These are phyloP conservation scores for Cryptomeria japonica DNA, from an alignment of 75 land plant species.

Conservation along the genomic window DNA sequence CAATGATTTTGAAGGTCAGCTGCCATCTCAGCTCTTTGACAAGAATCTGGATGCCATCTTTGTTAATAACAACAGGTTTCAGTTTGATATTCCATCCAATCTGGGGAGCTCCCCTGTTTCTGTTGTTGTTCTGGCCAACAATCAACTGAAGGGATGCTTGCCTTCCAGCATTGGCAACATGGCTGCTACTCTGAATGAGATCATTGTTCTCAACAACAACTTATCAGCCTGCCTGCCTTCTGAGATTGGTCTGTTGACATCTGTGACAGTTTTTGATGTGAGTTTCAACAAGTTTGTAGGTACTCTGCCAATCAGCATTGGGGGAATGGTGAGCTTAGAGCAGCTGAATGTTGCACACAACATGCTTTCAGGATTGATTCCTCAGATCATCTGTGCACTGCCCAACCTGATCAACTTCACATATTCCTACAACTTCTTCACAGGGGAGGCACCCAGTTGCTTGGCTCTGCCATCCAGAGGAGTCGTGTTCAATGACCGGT, in stretches of 20 bases:
- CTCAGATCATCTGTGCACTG: slow-evolving; percentile 32
- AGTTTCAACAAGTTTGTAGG: slow-evolving; percentile 60
- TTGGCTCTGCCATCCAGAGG: neutral
- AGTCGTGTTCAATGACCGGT: slow-evolving; percentile 21
- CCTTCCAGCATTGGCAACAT: slow-evolving; percentile 44
- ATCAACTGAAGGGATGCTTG: slow-evolving; percentile 28
- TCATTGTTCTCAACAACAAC: slow-evolving; percentile 42
- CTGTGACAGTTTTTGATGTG: slow-evolving; percentile 57
- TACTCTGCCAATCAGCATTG: slow-evolving; percentile 37
- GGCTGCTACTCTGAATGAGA: slow-evolving; percentile 44
- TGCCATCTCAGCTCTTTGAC: slow-evolving; percentile 43
- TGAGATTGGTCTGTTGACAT: slow-evolving; percentile 33
- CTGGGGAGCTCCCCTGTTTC: slow-evolving; percentile 38
- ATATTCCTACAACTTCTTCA: slow-evolving; percentile 45
- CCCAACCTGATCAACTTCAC: slow-evolving; percentile 39
- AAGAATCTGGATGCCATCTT: slow-evolving; percentile 50
- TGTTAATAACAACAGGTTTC: slow-evolving; percentile 41
- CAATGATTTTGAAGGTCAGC: slow-evolving; percentile 50
- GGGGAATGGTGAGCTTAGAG: slow-evolving; percentile 40
- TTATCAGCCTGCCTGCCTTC: slow-evolving; percentile 36
- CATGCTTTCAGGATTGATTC: slow-evolving; percentile 35
- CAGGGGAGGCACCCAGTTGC: slow-evolving; percentile 29
- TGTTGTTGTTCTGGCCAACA: slow-evolving; percentile 57
- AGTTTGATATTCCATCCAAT: slow-evolving; percentile 28
- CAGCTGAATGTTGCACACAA: slow-evolving; percentile 50